A percentile compares a stretch with the other conserved stretches of the same genome.
Evolutionary conservation across 768 basidiomycete species (phyloP).

Genomic region (Pleurotus ostreatus): DNA sequence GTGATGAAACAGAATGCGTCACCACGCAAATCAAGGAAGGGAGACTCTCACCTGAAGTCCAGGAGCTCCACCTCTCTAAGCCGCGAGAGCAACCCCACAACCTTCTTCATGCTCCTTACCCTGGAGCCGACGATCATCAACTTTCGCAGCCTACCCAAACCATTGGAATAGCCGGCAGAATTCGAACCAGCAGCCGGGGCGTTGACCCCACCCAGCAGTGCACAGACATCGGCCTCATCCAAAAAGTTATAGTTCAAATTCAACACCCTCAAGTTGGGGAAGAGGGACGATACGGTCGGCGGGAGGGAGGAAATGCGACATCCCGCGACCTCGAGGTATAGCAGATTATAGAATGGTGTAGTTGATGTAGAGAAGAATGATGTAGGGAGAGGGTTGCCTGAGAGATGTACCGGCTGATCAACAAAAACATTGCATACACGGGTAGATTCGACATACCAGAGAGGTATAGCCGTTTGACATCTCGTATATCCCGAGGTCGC

Average conservation of each 20-base stretch:
- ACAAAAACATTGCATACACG: not conserved
- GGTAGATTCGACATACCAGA: constrained; percentile 60
- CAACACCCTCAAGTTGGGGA: constrained; percentile 85
- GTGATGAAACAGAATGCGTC: constrained; percentile 7
- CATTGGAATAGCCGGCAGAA: constrained; percentile 46
- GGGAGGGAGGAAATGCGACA: constrained; percentile 81
- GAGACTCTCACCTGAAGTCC: constrained; percentile 68
- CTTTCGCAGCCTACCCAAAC: constrained; percentile 73
- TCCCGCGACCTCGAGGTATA: constrained; percentile 87
- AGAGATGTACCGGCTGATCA: constrained; percentile 15
- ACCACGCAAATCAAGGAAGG: not conserved
- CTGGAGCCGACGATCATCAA: constrained; percentile 85
- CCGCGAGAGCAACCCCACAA: constrained; percentile 67
- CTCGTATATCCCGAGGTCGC: constrained; percentile 72
- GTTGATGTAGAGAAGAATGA: constrained; percentile 43
- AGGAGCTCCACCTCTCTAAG: constrained; percentile 84
- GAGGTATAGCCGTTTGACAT: constrained; percentile 91
- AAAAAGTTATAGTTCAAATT: constrained; percentile 98
- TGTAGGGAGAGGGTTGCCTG: constrained; percentile 68
- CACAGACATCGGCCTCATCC: constrained; percentile 44
- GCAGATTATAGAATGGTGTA: constrained; percentile 81
- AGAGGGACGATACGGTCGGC: constrained; percentile 51
- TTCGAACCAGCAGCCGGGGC: too few relatives aligned
- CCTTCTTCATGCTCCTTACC: constrained; percentile 65
- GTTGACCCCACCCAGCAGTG: too few relatives aligned